Base-by-base conservation (phyloP, 1,284 basidiomycete genomes). In the Sphagnurus paluster region DNA sequence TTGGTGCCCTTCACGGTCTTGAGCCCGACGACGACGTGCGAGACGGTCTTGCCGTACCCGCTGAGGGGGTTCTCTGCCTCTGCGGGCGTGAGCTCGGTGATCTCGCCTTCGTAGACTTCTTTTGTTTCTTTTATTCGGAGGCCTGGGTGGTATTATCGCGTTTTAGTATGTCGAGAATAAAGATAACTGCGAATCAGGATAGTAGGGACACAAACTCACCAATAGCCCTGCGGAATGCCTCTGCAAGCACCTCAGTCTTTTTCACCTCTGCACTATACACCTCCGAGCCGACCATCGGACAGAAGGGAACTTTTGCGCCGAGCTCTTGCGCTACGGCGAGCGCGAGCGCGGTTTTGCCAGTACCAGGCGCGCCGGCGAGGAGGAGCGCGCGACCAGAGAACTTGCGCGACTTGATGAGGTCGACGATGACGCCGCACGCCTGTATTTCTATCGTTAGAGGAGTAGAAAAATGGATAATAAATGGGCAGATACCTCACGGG, bases 1-100 rank as follows among this genome's bases (percentile, higher is more conserved):
- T 99, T 99, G 21, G 95, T 98, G n/a, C 97, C 96, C 65, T 90
- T 96, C 56, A 94, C 93, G 0, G 96, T 98, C 72, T 99, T 99
- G 57, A 99, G 83, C 5, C 93, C 93, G 44, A 99, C 89, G 44
- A 98, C 80, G 56, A 99, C 96, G 70, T 98, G 94, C 21, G 93
- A 93, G 48, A 99, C 93, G 1, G 96, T 98, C 74, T 99, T 99
- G 57, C 96, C 97, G 67, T 99, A 99, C 35, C 96, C 96, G 48
- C 90, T 92, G 36, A 97, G 75, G 28, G 94, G 94, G 68, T 97
- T 98, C 68, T 97, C 94, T 8, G 93, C 81, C 70, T 97, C 97
- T 24, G 92, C 87, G 0, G 96, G 96, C 2, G 96, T 98, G 50
- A 99, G 72, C 64, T 99, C 96, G 6, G 95, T 98, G 25, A 99